A percentile compares a stretch with the other conserved stretches of the same genome.
Conservation (phyloP, 2,329 filamentous ascomycete species). For the Diaporthe ilicicola region DNA sequence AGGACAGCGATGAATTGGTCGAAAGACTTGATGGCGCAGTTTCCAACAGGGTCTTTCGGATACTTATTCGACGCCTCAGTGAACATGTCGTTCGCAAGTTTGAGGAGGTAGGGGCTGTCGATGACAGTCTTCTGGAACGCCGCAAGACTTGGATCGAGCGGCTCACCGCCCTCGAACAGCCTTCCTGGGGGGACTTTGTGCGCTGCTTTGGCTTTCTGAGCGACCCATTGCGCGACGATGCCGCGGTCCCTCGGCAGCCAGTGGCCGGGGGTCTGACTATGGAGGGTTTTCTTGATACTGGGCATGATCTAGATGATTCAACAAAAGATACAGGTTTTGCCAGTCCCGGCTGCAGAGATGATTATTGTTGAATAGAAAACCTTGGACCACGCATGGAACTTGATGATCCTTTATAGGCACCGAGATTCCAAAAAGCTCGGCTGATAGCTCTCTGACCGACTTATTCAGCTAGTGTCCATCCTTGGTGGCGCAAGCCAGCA, state of each 20-base stretch:
- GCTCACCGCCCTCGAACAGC: background rate
- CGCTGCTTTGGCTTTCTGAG: background rate
- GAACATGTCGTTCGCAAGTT: constrained; percentile 17
- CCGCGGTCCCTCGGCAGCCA: background rate
- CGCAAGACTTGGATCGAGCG: background rate
- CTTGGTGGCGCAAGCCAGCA: background rate
- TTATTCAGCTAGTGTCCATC: background rate
- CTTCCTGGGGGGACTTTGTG: background rate
- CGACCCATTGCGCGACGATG: background rate
- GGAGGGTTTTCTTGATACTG: no score
- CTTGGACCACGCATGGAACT: background rate
- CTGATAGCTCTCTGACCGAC: background rate
- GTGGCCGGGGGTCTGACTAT: background rate
- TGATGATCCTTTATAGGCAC: background rate
- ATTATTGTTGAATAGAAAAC: fast-evolving
- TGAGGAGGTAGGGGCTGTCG: background rate
- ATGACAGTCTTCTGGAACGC: background rate
- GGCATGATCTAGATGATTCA: background rate
- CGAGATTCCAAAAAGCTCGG: no score
- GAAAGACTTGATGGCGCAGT: constrained; percentile 4
- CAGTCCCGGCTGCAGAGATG: background rate
- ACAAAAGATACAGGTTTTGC: background rate
- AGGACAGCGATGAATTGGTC: background rate
- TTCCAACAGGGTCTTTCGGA: background rate
- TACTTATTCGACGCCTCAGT: constrained; percentile 1